These are phyloP conservation scores for Raffaelea deltoideospora DNA, from an alignment of 2,329 filamentous ascomycete species.

Conservation along the genomic window DNA sequence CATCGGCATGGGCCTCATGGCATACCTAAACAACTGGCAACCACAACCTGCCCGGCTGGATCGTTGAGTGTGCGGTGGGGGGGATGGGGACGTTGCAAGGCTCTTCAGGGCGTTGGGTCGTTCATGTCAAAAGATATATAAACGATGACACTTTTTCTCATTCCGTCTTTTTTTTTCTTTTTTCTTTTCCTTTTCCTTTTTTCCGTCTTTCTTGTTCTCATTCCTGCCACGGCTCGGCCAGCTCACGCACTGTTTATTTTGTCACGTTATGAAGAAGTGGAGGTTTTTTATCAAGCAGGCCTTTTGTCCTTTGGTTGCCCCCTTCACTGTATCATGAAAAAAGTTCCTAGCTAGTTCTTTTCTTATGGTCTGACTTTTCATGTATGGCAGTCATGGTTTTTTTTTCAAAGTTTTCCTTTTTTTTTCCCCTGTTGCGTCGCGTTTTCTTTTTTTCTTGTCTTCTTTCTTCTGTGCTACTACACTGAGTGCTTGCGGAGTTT, in stretches of 20 bases:
- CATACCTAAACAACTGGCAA: slow-evolving; percentile 75
- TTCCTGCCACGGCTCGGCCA: not conserved
- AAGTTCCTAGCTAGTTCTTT: not conserved
- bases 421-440: not conserved
- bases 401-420: not conserved
- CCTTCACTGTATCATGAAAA: slow-evolving; percentile 1
- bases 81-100: not conserved
- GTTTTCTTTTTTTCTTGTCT: not conserved
- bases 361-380: not conserved
- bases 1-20: slow-evolving; percentile 71
- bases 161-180: not conserved
- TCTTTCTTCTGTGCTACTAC: not conserved
- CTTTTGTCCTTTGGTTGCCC: not conserved
- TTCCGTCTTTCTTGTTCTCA: not conserved
- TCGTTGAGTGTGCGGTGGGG: slow-evolving; percentile 9
- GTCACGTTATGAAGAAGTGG: too few relatives aligned
- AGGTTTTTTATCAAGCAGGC: not conserved
- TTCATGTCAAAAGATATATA: too few relatives aligned
- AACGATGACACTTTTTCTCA: too few relatives aligned
- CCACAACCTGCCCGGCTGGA: slow-evolving; percentile 21
- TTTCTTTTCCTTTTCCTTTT: not conserved
- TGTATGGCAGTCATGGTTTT: not conserved
- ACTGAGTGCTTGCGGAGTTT: not conserved
- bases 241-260: too few relatives aligned
- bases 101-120: too few relatives aligned